Base-by-base conservation (phyloP, 2,329 filamentous ascomycete species). In the Cladosporium phlei region DNA sequence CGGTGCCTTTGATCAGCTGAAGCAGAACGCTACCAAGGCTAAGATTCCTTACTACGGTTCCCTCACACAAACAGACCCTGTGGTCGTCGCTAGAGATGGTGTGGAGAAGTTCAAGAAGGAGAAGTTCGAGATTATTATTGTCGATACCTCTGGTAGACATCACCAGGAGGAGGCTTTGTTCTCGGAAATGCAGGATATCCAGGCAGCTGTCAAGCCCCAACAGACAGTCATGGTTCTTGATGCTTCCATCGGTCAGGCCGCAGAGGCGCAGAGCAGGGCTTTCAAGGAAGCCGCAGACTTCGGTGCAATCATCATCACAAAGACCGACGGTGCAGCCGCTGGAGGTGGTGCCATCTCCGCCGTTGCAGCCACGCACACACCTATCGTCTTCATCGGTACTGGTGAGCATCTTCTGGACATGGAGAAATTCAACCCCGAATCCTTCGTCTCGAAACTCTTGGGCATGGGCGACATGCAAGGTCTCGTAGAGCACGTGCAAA, bases 81-180 rank as follows among this genome's bases (percentile, higher is more conserved):
- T 91, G 0, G 83, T 89, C 5, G 93, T 98, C 14, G 91, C 93
- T 0, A 80, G 82, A n/a, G 90, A 96, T 57, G 93, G 93, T 70
- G 93, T 98, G 24, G 89, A 95, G 37, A 94, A 97, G 70, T 98
- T 98, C 76, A 96, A 95, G 74, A 97, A 96, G 75, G 93, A 98
- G 72, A 80, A 83, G 38, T 98, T 98, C 64, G 93, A 98, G 69
- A 84, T 98, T 56, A 98, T 98, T 61, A 97, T 98, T 52, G 93
- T 98, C 46, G 93, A 98, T 71, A 98, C 93, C 0, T 95, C 88
- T 37, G 93, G 93, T 67, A 79, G 93, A 56, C 93, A 98, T 72
- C 82, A 89, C 63, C 93, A 98, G 64, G 93, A 98, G 69, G 83
- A 88, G 60, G 90, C 94, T 9, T 75, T 98, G 3, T 98, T 98